phyloP scores from a whole-genome alignment of 2,329 filamentous ascomycete species.

The Gliomastix tumulicola region DNA sequence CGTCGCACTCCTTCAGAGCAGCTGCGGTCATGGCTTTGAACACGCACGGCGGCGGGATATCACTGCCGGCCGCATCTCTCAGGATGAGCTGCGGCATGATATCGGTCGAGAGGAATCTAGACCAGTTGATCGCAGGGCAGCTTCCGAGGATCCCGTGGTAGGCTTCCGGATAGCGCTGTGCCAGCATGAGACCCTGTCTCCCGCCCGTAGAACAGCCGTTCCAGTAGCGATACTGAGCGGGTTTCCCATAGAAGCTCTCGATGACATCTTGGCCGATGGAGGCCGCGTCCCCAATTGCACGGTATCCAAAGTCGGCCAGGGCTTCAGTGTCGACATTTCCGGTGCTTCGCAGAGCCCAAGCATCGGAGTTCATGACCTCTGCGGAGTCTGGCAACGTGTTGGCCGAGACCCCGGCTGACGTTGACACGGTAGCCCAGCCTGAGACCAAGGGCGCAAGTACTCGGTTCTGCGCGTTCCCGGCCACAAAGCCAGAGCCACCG shows the following conservation, averaged over 20 bases:
- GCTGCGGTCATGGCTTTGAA: constrained; percentile 1
- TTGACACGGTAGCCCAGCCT: neutral
- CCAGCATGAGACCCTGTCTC: constrained; percentile 39
- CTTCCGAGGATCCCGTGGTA: constrained; percentile 34
- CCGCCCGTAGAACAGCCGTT: constrained; percentile 45
- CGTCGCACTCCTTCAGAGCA: constrained; percentile 3
- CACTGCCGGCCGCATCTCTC: constrained; percentile 4
- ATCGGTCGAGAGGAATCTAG: neutral
- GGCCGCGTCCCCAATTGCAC: neutral
- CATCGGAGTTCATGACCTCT: neutral
- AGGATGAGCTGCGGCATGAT: constrained; percentile 27
- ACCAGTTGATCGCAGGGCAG: neutral
- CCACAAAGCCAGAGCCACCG: neutral
- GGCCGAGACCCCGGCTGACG: neutral
- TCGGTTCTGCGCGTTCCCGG: neutral
- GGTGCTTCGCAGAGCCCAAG: neutral
- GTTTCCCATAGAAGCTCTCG: constrained; percentile 27
- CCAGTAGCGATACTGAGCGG: constrained; percentile 34
- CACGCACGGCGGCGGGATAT: constrained; percentile 4
- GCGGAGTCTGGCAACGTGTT: neutral
- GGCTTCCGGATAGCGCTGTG: constrained; percentile 38
- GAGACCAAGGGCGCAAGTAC: neutral
- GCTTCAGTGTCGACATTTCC: neutral
- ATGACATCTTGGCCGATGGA: constrained; percentile 30
- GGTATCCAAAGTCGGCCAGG: neutral